Conservation (phyloP, 78 protist species). For the Reticulomyxa filosa region DNA sequence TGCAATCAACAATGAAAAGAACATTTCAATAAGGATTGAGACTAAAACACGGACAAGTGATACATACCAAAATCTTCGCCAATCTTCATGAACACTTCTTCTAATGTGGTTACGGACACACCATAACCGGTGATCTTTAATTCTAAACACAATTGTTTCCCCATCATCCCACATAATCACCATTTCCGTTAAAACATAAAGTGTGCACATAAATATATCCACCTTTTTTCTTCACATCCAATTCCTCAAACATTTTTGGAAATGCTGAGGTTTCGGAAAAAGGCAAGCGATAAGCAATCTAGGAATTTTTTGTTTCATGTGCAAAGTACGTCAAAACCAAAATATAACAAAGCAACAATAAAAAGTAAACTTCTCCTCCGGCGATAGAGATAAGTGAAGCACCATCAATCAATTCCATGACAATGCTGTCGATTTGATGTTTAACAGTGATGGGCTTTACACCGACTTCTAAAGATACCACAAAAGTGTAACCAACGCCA, state of each 20-base stretch:
- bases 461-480: slow-evolving; percentile 1
- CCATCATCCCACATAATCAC: no score
- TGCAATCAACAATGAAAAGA: no score
- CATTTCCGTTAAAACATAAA: no score
- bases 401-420: neutral
- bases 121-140: neutral
- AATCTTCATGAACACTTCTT: slow-evolving; percentile 9
- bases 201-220: no score
- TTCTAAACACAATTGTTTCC: no score
- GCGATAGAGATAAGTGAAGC: neutral
- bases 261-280: no score
- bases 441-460: slow-evolving; percentile 18
- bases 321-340: no score
- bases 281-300: neutral
- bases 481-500: slow-evolving; percentile 4
- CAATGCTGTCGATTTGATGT: slow-evolving; percentile 29
- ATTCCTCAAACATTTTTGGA: neutral
- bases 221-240: neutral
- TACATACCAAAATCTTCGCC: no score
- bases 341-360: no score
- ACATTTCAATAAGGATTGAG: no score
- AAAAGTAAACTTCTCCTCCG: slow-evolving; percentile 5
- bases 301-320: no score
- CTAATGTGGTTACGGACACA: slow-evolving; percentile 7
- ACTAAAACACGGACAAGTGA: no score